Evolutionary conservation across 225 moss, liverwort and hornwort species (phyloP).

Genomic region (Rhytidiadelphus loreus): DNA sequence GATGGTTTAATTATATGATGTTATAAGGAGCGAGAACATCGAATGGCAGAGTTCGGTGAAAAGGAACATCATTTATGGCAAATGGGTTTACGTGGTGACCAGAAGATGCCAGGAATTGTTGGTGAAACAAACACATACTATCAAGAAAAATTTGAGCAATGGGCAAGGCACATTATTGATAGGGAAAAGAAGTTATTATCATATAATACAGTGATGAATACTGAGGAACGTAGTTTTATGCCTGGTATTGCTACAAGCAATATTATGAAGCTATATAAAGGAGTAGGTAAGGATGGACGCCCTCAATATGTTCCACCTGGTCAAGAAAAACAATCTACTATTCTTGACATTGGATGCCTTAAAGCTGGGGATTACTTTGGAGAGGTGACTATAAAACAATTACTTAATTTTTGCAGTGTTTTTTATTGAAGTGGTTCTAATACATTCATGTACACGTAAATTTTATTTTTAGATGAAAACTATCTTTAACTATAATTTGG

Average conservation of each 20-base stretch:
- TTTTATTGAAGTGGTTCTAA: too few relatives aligned
- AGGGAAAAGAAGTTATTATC: slow-evolving; percentile 41
- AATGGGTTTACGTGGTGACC: slow-evolving; percentile 25
- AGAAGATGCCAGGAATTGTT: slow-evolving; percentile 31
- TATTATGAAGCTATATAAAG: slow-evolving; percentile 24
- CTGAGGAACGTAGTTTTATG: background rate
- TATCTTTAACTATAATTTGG: background rate
- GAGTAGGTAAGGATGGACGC: background rate
- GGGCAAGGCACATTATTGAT: slow-evolving; percentile 46
- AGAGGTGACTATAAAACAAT: slow-evolving; percentile 12
- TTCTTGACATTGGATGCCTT: slow-evolving; percentile 64
- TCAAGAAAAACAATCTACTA: background rate
- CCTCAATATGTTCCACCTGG: background rate
- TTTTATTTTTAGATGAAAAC: background rate
- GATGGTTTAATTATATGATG: background rate
- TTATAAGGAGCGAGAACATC: background rate
- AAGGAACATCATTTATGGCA: slow-evolving; percentile 59
- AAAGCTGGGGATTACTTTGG: slow-evolving; percentile 57
- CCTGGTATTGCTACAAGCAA: slow-evolving; percentile 13
- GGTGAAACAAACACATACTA: slow-evolving; percentile 44
- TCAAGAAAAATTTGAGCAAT: slow-evolving; percentile 37
- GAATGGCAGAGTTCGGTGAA: slow-evolving; percentile 17
- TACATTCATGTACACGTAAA: background rate
- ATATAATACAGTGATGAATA: slow-evolving; percentile 5
- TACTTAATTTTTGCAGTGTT: too few relatives aligned